Base-by-base conservation (phyloP, 192 early-diverging fungal species). In the Backusella luteola region DNA sequence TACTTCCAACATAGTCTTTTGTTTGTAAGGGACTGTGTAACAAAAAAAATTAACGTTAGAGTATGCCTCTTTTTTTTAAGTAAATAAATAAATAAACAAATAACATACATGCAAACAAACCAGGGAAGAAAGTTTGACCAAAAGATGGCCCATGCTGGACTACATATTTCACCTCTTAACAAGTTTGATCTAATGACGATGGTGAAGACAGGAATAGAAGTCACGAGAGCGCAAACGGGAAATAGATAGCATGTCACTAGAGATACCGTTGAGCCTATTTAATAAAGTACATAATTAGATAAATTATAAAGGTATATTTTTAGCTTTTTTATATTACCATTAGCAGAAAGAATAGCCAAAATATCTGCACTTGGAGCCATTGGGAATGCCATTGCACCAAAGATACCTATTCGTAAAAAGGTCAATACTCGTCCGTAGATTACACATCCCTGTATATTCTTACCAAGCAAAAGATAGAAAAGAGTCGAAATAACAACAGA, bases 191-290 rank as follows among this genome's bases (percentile, higher is more conserved):
- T 83, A n/a, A 92, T 80, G 39, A 94, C 87, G 71, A 94, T 92
- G 21, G 90, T 91, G 34, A 85, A 86, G 23, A 93, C 90, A 0
- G 93, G 92, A 73, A 94, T 92, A 11, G 89, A 90, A 8, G 93
- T 90, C 59, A 93, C 79, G 23, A 89, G 82, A 0, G 84, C 87
- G 6, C 83, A 84, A 23, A 91, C 68, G 1, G 89, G 89, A 63
- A 90, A 91, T 9, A 89, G 41, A 66, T 89, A 84, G 21, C 79
- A 79, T 15, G 87, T 85, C 46, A 90, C 75, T 14, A 79, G 59
- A 4, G 86, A 84, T 36, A 80, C 74, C 4, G 80, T 70, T 9
- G 76, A 80, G 4, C 75, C 76, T 79, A 66, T 63, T 29, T 14
- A 9, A 59, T 23, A 59, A 59, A 26, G 21, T 26, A 17, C 23